These are phyloP conservation scores for Microbotryomycetes sp. DNA, from an alignment of 1,284 basidiomycete species.

Conservation along the genomic window DNA sequence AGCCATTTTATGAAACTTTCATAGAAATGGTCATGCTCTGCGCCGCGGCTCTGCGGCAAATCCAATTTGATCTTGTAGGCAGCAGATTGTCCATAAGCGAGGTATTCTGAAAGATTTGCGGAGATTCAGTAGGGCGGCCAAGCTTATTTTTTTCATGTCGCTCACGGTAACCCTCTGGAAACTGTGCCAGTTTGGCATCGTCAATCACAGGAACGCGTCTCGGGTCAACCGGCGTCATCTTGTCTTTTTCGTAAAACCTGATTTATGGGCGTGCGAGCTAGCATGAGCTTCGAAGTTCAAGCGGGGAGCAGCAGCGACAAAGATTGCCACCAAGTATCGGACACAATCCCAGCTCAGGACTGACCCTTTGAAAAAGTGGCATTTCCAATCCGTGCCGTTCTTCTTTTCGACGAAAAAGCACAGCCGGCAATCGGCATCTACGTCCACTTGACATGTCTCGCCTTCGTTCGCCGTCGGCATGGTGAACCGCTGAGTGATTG, in stretches of 20 bases:
- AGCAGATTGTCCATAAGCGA: slow-evolving; percentile 31
- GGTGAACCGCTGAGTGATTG: slow-evolving; percentile 38
- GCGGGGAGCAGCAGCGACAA: background rate
- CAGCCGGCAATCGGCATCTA: slow-evolving; percentile 38
- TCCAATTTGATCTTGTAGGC: slow-evolving; percentile 34
- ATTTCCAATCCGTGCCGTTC: slow-evolving; percentile 30
- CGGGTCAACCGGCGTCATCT: slow-evolving; percentile 36
- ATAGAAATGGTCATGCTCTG: slow-evolving; percentile 33
- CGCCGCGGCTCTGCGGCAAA: slow-evolving; percentile 26
- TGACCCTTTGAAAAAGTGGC: slow-evolving; percentile 34
- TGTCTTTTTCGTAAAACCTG: slow-evolving; percentile 37
- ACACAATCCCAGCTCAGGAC: background rate
- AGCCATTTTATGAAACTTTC: slow-evolving; percentile 31
- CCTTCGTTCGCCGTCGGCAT: slow-evolving; percentile 25
- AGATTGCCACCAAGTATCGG: slow-evolving; percentile 2
- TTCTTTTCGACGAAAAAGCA: slow-evolving; percentile 38
- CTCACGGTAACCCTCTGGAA: slow-evolving; percentile 35
- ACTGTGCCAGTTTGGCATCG: slow-evolving; percentile 32
- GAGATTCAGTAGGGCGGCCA: background rate
- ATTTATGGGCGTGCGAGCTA: background rate
- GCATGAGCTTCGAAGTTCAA: background rate
- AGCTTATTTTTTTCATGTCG: background rate
- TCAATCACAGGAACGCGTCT: slow-evolving; percentile 35
- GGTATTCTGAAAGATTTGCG: slow-evolving; percentile 10
- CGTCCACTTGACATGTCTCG: slow-evolving; percentile 35